Conservation (phyloP, 768 basidiomycete genomes). For the Leucosporidium scottii region DNA sequence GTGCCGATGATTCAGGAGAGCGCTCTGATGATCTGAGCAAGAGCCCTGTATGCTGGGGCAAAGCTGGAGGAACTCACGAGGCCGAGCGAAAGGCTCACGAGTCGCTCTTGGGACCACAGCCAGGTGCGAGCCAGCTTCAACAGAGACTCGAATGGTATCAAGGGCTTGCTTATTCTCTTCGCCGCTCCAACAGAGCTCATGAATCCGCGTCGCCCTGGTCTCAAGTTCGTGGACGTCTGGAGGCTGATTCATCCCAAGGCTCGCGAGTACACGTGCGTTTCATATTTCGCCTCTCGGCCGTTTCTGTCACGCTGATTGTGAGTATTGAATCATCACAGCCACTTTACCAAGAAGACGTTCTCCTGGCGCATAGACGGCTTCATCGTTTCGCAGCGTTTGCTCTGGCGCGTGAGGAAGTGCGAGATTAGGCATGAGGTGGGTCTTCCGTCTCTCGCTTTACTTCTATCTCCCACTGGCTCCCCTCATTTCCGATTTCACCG, state of each 20-base stretch:
- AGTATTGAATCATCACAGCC: too few relatives aligned
- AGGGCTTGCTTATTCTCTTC: too few relatives aligned
- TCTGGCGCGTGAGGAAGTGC: constrained; percentile 62
- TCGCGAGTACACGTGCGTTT: constrained; percentile 72
- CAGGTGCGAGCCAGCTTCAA: too few relatives aligned
- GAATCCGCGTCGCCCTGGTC: constrained; percentile 10
- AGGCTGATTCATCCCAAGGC: constrained; percentile 54
- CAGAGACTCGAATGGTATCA: too few relatives aligned
- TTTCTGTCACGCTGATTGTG: too few relatives aligned
- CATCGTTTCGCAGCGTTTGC: constrained; percentile 55
- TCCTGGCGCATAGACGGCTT: constrained; percentile 63
- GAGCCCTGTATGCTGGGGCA: background rate
- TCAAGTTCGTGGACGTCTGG: constrained; percentile 70
- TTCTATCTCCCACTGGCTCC: too few relatives aligned
- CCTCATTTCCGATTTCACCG: too few relatives aligned
- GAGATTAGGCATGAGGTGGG: constrained; percentile 70
- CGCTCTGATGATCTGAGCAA: constrained; percentile 54
- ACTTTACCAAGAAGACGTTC: constrained; percentile 9
- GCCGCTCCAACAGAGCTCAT: background rate
- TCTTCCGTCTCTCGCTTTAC: too few relatives aligned
- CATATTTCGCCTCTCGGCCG: too few relatives aligned
- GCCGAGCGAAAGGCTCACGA: constrained; percentile 41
- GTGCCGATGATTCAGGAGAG: constrained; percentile 64
- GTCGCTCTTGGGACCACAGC: constrained; percentile 5
- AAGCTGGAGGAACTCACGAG: constrained; percentile 40